Evolutionary conservation across 2,329 filamentous ascomycete genomes (phyloP), one percentile per base, ranked within the genome.

Genomic region (Beauveria brongniartii): DNA sequence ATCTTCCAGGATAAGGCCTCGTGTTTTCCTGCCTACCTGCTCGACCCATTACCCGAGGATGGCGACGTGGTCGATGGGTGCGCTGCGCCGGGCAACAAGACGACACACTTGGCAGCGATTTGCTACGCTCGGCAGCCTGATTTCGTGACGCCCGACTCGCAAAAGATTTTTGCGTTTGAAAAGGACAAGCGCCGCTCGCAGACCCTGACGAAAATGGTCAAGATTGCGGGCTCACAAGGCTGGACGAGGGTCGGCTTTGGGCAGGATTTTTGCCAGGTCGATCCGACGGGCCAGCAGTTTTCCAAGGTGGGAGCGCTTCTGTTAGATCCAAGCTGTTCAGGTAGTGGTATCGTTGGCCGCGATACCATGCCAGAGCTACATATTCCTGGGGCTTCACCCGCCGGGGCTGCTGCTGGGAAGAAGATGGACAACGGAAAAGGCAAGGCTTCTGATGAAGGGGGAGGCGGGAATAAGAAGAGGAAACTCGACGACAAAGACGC

Each of bases 1-100:
- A 96, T 97, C 63, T 78, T 97, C 26, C 94, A 99, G 72, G 94
- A 97, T 70, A 97, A 97, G 73, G 93, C 94, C 0, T 97, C 92
- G 0, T 99, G 94, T 70, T 97, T 99, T 69, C 94, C 94, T 0
- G 94, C 93, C 0, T 94, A 94, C 70, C 78, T 99, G 3, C 78
- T 99, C 0, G 81, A 96, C 56, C 85, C 89, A 0, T 76, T 76
- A 0, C 76, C 84, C 9, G 78, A 83, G 61, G 83, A 88, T 65
- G 91, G 91, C 26, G 86, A 94, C 68, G 78, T 95, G 9, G 84
- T 97, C n/a, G 94, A 99, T 73, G 90, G 90, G 0, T 97, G 93
- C 71, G 91, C 94, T 0, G 94, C 94, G 0, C 94, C 94, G 1
- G 94, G 94, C 6, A 99, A 99, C 73, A 99, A 99, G 75, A 97